Evolutionary conservation across 345 rosid genomes (phyloP), one percentile per base, ranked within the genome.

Genomic region (Salix caprea): DNA sequence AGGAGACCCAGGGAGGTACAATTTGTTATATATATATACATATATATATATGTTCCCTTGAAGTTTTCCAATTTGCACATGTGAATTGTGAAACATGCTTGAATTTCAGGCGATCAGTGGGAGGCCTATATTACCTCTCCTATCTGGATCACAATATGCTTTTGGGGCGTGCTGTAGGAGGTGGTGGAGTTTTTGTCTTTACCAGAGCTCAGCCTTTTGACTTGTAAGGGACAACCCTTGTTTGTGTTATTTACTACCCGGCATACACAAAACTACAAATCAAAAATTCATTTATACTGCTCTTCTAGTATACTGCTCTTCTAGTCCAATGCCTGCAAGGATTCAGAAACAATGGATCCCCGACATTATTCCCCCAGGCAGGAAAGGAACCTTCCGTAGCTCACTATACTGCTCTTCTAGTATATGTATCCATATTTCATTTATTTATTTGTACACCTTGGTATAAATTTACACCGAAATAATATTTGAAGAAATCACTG

Each of bases 131-230:
- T 87, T 95, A 92, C 85, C 92, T 92, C 62, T 92, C 97, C 4
- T 95, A 89, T 79, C 88, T 92, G 76, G 97, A 92, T 75, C 70
- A 73, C 28, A 84, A 92, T 70, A 88, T 95, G 97, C 96, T 90
- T 75, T 76, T 95, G 85, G 97, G 97, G 32, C 92, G 97, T 15
- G 85, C 97, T 12, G 92, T 92, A 69, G 99, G 99, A 65, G 93
- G 98, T 60, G 98, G 97, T n/a, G 97, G 98, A 71, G 89, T 91
- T 28, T 92, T 94, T 81, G 86, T 94, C 67, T 94, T 94, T 80
- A 91, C 95, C 40, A 89, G 80, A 79, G 87, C 95, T 81, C 97
- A 92, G 82, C 89, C 97, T 67, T 90, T 94, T 5, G 66, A 88
- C 48, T 82, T 87, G 6, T 90, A 86, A 85, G 61, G 77, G 78